Evolutionary conservation across 164 flowering plant genomes (phyloP).

Genomic region (Stephania japonica): DNA sequence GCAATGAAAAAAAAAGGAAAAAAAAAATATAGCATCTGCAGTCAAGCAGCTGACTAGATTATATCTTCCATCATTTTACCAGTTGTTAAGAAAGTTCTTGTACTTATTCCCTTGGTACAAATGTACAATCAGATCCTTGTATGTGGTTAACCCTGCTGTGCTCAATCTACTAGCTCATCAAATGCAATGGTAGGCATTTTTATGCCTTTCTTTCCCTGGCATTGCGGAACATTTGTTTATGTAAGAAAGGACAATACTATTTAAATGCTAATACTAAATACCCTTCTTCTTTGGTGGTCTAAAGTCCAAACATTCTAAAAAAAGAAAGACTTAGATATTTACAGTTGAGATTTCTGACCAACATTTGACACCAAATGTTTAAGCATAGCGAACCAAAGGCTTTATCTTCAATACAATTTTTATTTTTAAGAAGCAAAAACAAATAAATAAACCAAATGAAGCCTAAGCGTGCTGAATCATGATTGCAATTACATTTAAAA

Average conservation of each 20-base stretch:
- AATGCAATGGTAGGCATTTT: neutral
- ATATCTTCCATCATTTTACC: neutral
- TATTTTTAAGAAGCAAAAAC: neutral
- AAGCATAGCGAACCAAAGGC: neutral
- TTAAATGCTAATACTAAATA: neutral
- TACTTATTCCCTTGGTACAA: neutral
- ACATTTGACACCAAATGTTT: neutral
- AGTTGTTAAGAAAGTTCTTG: too few relatives aligned
- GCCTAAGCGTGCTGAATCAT: neutral
- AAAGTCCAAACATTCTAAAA: neutral
- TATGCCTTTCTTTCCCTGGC: neutral
- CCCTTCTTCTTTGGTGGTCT: neutral
- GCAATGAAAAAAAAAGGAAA: neutral
- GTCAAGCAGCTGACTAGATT: neutral
- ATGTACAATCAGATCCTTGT: neutral
- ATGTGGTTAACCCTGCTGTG: neutral
- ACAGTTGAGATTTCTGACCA: neutral
- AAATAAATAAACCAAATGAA: neutral
- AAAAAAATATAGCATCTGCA: too few relatives aligned
- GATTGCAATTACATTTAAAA: neutral
- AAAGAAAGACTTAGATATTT: neutral
- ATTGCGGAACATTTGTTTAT: neutral
- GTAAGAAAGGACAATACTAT: neutral
- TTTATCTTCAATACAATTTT: neutral
- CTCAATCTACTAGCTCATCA: neutral